These are phyloP conservation scores for Entrophospora sp. DNA, from an alignment of 192 early-diverging fungal genomes.

Conservation along the genomic window DNA sequence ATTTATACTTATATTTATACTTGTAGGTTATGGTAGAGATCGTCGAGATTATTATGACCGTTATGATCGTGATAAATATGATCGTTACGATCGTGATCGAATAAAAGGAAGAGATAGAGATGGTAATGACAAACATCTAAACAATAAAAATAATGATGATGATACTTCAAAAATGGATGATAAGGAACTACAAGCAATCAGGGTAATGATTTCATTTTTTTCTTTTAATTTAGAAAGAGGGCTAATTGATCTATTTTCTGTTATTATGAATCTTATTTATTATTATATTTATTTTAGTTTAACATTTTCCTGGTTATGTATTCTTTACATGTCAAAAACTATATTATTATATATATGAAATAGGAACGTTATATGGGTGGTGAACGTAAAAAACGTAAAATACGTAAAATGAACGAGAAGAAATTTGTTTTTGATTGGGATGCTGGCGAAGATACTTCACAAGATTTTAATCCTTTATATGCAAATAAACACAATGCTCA, in stretches of 20 bases:
- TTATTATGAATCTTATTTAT: no score
- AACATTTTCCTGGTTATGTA: no score
- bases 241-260: no score
- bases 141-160: background rate
- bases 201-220: no score
- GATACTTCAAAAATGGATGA: slow-evolving; percentile 4
- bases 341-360: background rate
- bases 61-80: slow-evolving; percentile 25
- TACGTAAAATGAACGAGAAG: slow-evolving; percentile 81
- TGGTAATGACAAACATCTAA: background rate
- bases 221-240: no score
- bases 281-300: no score
- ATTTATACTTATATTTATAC: background rate
- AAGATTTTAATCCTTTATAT: slow-evolving; percentile 89
- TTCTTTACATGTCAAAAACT: no score
- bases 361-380: slow-evolving; percentile 80
- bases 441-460: slow-evolving; percentile 88
- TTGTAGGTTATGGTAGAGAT: slow-evolving; percentile 14
- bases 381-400: slow-evolving; percentile 62
- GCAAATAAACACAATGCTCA: slow-evolving; percentile 55
- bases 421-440: slow-evolving; percentile 99
- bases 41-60: slow-evolving; percentile 21
- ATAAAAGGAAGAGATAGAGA: slow-evolving; percentile 4
- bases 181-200: slow-evolving; percentile 12
- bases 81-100: slow-evolving; percentile 20